These are phyloP conservation scores for Boletus subcaerulescens DNA, from an alignment of 768 basidiomycete species.

Conservation along the genomic window DNA sequence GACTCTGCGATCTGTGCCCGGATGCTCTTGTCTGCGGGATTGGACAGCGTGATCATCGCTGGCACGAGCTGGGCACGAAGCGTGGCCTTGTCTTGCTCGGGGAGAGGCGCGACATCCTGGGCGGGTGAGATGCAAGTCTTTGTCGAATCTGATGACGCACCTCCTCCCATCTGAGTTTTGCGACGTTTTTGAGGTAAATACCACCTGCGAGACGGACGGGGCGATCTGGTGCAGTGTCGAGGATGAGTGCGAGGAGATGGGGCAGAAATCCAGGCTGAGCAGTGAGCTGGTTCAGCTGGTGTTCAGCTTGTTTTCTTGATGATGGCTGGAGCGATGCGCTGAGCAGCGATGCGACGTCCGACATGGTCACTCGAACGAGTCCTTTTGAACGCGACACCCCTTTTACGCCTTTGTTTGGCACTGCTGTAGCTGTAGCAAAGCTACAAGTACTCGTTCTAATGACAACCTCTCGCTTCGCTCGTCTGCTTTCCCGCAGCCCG, in stretches of 20 bases:
- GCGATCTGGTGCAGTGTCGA: constrained; percentile 61
- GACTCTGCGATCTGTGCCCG: constrained; percentile 91
- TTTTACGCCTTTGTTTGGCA: constrained; percentile 8
- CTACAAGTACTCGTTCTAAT: too few relatives aligned
- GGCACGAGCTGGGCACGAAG: constrained; percentile 80
- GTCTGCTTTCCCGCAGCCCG: too few relatives aligned
- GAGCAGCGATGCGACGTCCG: constrained; percentile 67
- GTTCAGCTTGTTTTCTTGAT: constrained; percentile 79
- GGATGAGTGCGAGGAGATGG: constrained; percentile 74
- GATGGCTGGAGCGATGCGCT: constrained; percentile 66
- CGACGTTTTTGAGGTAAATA: constrained; percentile 89
- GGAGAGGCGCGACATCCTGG: constrained; percentile 71
- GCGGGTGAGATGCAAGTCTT: not conserved
- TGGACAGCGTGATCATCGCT: constrained; percentile 85
- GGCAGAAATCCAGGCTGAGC: constrained; percentile 74
- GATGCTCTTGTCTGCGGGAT: constrained; percentile 65
- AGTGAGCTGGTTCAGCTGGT: constrained; percentile 64
- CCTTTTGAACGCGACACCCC: not conserved
- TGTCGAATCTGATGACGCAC: constrained; percentile 39
- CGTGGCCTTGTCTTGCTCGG: constrained; percentile 65
- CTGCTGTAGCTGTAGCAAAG: too few relatives aligned
- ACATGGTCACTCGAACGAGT: constrained; percentile 39
- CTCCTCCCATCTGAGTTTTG: constrained; percentile 87
- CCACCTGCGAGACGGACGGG: constrained; percentile 79
- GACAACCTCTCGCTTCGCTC: too few relatives aligned